Percentiles rank a stretch among this genome's conserved stretches.
These are phyloP conservation scores for Trapa incisa DNA, from an alignment of 345 rosid genomes.

Conservation along the genomic window DNA sequence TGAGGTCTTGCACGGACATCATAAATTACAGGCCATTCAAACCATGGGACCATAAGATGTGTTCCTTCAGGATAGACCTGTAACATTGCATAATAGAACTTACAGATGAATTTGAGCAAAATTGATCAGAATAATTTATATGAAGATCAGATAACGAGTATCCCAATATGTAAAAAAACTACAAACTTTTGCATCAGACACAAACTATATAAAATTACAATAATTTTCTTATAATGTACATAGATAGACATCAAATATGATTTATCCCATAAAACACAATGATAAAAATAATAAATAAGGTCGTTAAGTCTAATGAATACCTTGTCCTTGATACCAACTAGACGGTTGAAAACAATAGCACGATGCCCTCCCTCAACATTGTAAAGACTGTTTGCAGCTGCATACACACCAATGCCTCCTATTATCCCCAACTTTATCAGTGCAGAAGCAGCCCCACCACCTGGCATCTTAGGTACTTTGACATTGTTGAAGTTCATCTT, in stretches of 20 bases:
- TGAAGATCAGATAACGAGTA: not conserved
- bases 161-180: not conserved
- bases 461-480: conserved; percentile 73
- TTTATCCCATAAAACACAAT: not conserved
- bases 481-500: conserved; percentile 45
- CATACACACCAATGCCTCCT: conserved; percentile 68
- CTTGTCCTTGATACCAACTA: conserved; percentile 51
- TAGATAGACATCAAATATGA: not conserved
- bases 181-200: too few species aligned
- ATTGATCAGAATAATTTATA: not conserved
- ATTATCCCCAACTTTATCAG: conserved; percentile 57
- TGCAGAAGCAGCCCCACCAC: conserved; percentile 50
- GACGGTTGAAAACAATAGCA: conserved; percentile 53
- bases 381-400: conserved; percentile 49
- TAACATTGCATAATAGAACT: conserved; percentile 1
- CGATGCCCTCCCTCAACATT: conserved; percentile 70
- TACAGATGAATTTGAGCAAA: not conserved
- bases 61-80: conserved; percentile 99
- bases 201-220: too few species aligned
- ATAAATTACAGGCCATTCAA: conserved; percentile 83
- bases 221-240: not conserved
- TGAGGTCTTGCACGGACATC: conserved; percentile 94
- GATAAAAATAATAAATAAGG: not conserved
- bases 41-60: conserved; percentile 85
- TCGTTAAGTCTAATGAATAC: conserved; percentile 8